phyloP scores from a whole-genome alignment of 805 yeast species.

The Cyberlindnera suaveolens region DNA sequence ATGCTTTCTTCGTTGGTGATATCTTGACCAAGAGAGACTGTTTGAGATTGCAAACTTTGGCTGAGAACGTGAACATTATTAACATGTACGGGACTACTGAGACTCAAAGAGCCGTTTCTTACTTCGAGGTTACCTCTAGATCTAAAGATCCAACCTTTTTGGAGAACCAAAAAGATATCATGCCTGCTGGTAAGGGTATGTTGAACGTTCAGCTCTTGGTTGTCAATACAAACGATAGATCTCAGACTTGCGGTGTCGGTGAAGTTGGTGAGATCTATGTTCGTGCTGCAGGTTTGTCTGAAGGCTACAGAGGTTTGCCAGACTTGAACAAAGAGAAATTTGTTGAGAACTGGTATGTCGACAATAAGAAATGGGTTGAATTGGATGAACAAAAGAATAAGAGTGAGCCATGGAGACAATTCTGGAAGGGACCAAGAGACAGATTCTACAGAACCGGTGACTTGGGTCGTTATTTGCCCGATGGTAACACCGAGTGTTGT shows the following conservation, averaged over 20 bases:
- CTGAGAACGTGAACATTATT: constrained; percentile 82
- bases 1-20: constrained; percentile 98
- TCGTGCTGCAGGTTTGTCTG: constrained; percentile 96
- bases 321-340: constrained; percentile 85
- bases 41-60: constrained; percentile 83
- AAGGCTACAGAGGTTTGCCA: constrained; percentile 90
- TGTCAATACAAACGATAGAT: constrained; percentile 82
- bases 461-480: constrained; percentile 92
- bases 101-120: constrained; percentile 97
- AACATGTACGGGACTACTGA: constrained; percentile 99
- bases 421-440: constrained; percentile 93
- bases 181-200: constrained; percentile 99
- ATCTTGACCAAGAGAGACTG: constrained; percentile 96
- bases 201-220: constrained; percentile 87
- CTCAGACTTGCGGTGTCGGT: constrained; percentile 95
- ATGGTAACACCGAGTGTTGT: constrained; percentile 96
- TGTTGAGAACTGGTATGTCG: constrained; percentile 85
- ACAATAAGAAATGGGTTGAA: constrained; percentile 54
- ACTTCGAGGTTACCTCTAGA: constrained; percentile 78
- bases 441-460: constrained; percentile 96
- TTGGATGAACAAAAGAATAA: constrained; percentile 42
- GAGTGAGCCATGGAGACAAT: constrained; percentile 59
- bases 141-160: constrained; percentile 64
- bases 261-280: constrained; percentile 98
- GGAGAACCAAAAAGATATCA: constrained; percentile 82